Evolutionary conservation across 345 rosid species (phyloP).

Genomic region (Eucalyptus cloeziana): DNA sequence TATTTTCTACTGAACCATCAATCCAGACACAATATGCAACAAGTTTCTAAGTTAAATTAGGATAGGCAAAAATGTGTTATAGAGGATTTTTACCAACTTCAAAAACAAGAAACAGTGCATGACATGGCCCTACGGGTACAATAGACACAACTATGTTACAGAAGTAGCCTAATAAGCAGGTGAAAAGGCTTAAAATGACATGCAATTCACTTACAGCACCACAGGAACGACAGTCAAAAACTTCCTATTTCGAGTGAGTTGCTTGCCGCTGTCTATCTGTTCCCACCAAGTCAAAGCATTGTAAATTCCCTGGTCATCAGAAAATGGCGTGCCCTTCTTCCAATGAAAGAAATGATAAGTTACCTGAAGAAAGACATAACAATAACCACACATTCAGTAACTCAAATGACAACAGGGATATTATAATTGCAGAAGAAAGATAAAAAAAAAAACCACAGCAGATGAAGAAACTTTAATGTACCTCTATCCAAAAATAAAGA

Average conservation of each 20-base stretch:
- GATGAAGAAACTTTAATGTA: neutral
- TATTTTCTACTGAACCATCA: neutral
- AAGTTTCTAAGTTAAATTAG: neutral
- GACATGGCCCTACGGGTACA: neutral
- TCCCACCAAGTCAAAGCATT: slow-evolving; percentile 98
- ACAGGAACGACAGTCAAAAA: slow-evolving; percentile 89
- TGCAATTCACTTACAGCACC: slow-evolving; percentile 56
- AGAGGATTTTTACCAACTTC: neutral
- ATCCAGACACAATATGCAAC: neutral
- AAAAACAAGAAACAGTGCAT: neutral
- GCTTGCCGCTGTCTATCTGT: slow-evolving; percentile 92
- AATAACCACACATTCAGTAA: neutral
- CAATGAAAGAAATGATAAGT: slow-evolving; percentile 97
- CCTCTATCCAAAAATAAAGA: neutral
- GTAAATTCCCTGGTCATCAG: slow-evolving; percentile 95
- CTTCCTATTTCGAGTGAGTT: slow-evolving; percentile 89
- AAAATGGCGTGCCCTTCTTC: slow-evolving; percentile 98
- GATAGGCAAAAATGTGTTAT: neutral
- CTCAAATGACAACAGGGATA: neutral
- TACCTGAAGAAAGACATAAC: slow-evolving; percentile 23
- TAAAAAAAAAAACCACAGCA: neutral
- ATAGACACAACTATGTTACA: neutral
- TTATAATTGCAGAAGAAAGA: neutral
- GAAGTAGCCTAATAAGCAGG: neutral
- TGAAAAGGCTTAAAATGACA: neutral